Evolutionary conservation across 2,329 filamentous ascomycete species (phyloP).

Genomic region (Aspergillus clavatus): DNA sequence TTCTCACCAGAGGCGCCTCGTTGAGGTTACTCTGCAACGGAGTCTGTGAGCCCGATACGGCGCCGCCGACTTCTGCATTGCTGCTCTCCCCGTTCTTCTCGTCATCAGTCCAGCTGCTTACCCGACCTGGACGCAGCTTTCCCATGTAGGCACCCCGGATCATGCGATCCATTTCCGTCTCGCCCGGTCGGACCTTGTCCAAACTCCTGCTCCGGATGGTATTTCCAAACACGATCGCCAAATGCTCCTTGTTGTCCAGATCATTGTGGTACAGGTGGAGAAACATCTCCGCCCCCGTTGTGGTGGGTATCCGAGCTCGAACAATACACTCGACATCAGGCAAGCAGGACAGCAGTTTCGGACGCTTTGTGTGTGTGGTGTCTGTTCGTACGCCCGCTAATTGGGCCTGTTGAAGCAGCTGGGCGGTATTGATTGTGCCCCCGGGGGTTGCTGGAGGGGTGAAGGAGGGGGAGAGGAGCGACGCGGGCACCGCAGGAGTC

Average conservation of each 20-base stretch:
- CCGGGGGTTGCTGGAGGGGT: constrained; percentile 45
- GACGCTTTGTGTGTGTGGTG: constrained; percentile 49
- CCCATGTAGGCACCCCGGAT: constrained; percentile 90
- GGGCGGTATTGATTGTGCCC: constrained; percentile 32
- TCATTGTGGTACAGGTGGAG: constrained; percentile 91
- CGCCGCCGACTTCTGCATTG: constrained; percentile 5
- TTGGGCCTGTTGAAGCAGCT: constrained; percentile 26
- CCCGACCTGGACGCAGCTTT: constrained; percentile 77
- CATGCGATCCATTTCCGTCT: constrained; percentile 64
- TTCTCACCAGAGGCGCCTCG: constrained; percentile 72
- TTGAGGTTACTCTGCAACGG: constrained; percentile 16
- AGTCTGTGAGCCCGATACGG: constrained; percentile 8
- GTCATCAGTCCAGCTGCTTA: constrained; percentile 62
- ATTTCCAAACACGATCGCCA: constrained; percentile 93
- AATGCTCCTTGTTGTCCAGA: constrained; percentile 88
- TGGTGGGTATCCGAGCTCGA: constrained; percentile 89
- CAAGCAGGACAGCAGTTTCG: constrained; percentile 67
- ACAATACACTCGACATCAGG: constrained; percentile 91
- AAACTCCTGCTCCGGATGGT: constrained; percentile 68
- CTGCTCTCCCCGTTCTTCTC: constrained; percentile 16
- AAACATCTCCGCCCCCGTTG: constrained; percentile 91
- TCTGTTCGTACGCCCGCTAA: constrained; percentile 20
- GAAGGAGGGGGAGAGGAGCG: constrained; percentile 51
- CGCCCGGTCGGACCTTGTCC: constrained; percentile 40
- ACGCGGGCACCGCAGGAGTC: constrained; percentile 47